Evolutionary conservation across 306 rosid species (phyloP), one percentile per base, ranked within the genome.

Genomic region (Citrullus amarus): DNA sequence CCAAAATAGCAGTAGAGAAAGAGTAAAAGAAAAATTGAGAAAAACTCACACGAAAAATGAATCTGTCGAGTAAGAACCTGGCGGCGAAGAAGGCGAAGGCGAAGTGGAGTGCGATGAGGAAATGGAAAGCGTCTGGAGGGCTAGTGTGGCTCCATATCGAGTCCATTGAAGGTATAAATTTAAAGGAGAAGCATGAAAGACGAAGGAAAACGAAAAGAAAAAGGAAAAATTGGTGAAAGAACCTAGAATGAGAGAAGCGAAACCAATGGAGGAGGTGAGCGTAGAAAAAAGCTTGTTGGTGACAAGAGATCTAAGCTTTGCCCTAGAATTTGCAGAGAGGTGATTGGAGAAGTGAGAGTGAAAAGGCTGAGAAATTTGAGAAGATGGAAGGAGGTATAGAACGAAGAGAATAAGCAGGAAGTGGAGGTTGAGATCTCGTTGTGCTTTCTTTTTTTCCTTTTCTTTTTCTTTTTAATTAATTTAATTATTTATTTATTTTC

Each of bases 1-100:
- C n/a, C n/a, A 58, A 76, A 58, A 58, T 58, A 17, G 28, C 79
- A 76, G 39, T 18, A 58, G 0, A 11, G 20, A 39, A 39, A 76
- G 54, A 12, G 41, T 3, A 4, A 6, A 22, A 32, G 6, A 8
- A 32, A 48, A 48, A 46, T 22, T 73, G 81, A 83, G 9, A 5
- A 43, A 25, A 84, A 81, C 96, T 86, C 90, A 95, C 96, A 66
- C 88, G 87, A 67, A 90, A 92, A 78, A 95, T 76, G 91, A 72
- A 90, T 86, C 76, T 90, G 84, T 94, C 97, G 17, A 94, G 84
- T 50, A 90, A 34, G 89, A 87, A 81, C 81, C 94, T 85, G 13
- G 88, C 91, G 18, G 48, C 85, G 41, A 85, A 77, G 84, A 83
- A 85, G 77, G 83, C 82, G 28, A 87, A 32, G 18, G 96, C 88